Conservation (phyloP, 306 rosid species). For the peach (Prunus persica) region DNA sequence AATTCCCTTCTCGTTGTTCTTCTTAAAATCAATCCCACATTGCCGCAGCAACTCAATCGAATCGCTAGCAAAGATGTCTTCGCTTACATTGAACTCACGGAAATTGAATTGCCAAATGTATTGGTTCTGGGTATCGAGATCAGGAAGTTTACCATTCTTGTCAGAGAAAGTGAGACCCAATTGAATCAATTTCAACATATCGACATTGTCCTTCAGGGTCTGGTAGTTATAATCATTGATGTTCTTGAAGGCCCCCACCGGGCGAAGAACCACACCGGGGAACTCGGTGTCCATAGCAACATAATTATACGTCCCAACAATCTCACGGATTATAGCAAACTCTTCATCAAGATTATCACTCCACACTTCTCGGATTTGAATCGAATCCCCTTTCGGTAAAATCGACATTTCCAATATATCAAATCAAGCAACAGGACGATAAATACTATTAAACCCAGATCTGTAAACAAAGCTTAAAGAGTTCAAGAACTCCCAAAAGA, state of each 20-base stretch:
- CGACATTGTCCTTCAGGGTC: constrained; percentile 81
- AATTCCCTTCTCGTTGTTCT: constrained; percentile 64
- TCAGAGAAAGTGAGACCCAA: constrained; percentile 86
- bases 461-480: constrained; percentile 30
- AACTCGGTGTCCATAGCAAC: constrained; percentile 94
- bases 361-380: constrained; percentile 91
- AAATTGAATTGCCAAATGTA: constrained; percentile 72
- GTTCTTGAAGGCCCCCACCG: constrained; percentile 66
- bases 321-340: constrained; percentile 61
- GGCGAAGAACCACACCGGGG: constrained; percentile 92
- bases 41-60: constrained; percentile 61
- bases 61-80: constrained; percentile 62
- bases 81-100: constrained; percentile 55
- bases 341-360: constrained; percentile 75
- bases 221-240: constrained; percentile 76
- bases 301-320: constrained; percentile 56
- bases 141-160: constrained; percentile 69
- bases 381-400: constrained; percentile 67
- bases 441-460: constrained; percentile 45
- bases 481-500: constrained; percentile 19
- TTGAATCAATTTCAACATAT: constrained; percentile 90
- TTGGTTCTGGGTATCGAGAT: constrained; percentile 49
- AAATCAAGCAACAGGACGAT: constrained; percentile 29
- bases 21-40: constrained; percentile 69
- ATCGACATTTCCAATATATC: constrained; percentile 56